These are phyloP conservation scores for Lipomyces yarrowii DNA, from an alignment of 1,139 yeast genomes.

Conservation along the genomic window DNA sequence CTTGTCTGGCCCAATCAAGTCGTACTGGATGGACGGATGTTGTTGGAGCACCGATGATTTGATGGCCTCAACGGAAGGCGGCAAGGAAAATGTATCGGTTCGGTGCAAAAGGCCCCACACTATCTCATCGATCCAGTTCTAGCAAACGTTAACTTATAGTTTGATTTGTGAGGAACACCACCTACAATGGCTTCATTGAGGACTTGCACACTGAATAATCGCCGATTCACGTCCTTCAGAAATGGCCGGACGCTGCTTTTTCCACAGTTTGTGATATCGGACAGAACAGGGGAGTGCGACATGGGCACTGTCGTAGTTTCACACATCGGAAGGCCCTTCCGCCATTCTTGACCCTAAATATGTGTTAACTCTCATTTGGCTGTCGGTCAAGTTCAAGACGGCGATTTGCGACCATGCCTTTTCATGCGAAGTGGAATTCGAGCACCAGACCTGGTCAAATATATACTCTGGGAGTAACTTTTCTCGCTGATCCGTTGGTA, in stretches of 20 bases:
- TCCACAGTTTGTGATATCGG: conserved; percentile 19
- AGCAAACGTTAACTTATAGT: neutral
- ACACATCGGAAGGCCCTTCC: neutral
- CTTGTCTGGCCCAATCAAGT: neutral
- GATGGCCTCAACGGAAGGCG: conserved; percentile 24
- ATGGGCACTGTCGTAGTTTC: conserved; percentile 16
- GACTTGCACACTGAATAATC: conserved; percentile 18
- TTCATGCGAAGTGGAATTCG: neutral
- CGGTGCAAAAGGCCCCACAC: conserved; percentile 19
- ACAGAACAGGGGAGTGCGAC: conserved; percentile 16
- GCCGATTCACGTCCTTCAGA: conserved; percentile 13
- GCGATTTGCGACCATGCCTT: neutral
- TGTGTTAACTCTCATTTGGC: neutral
- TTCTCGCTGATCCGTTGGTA: neutral
- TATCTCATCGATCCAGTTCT: conserved; percentile 6
- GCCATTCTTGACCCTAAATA: neutral
- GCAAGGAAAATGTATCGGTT: conserved; percentile 21
- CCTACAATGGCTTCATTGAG: conserved; percentile 18
- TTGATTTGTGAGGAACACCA: neutral
- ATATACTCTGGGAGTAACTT: neutral
- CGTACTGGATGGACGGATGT: neutral
- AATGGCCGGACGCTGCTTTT: neutral
- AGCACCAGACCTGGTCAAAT: neutral
- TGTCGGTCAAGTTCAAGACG: neutral
- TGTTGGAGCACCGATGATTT: conserved; percentile 1